Conservation (phyloP, 352 stramenopile genomes). For the Pythium diclinum region DNA sequence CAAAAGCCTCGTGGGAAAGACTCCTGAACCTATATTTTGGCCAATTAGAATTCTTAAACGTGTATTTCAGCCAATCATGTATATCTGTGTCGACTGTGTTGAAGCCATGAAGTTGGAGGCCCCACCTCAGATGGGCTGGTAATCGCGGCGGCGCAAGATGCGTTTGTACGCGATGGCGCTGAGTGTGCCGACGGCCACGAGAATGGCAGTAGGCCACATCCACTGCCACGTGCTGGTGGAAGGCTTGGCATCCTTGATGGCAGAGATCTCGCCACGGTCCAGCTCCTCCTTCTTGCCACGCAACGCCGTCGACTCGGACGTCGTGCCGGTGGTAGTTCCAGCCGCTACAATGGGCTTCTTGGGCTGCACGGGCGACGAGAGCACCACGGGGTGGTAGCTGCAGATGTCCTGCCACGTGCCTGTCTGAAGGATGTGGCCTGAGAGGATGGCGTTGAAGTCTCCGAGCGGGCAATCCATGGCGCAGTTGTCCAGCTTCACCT, state of each 20-base stretch:
- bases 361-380: constrained; percentile 2
- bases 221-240: constrained; percentile 33
- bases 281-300: background rate
- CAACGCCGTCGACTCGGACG: constrained; percentile 4
- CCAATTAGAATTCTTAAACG: too few relatives aligned
- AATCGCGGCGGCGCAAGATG: constrained; percentile 39
- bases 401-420: constrained; percentile 75
- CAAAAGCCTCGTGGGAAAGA: background rate
- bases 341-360: background rate
- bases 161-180: constrained; percentile 44
- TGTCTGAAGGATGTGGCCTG: constrained; percentile 50
- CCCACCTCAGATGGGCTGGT: constrained; percentile 26
- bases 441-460: constrained; percentile 56
- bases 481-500: constrained; percentile 62
- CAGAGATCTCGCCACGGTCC: constrained; percentile 1
- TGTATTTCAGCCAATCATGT: constrained; percentile 16
- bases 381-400: constrained; percentile 42
- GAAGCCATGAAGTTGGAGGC: background rate
- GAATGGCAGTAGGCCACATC: constrained; percentile 31
- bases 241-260: constrained; percentile 1
- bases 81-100: background rate
- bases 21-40: too few relatives aligned
- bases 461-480: constrained; percentile 50
- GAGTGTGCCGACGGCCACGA: constrained; percentile 40
- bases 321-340: background rate